phyloP scores from a whole-genome alignment of 1,284 basidiomycete genomes.

The Trichosporon ovoides region DNA sequence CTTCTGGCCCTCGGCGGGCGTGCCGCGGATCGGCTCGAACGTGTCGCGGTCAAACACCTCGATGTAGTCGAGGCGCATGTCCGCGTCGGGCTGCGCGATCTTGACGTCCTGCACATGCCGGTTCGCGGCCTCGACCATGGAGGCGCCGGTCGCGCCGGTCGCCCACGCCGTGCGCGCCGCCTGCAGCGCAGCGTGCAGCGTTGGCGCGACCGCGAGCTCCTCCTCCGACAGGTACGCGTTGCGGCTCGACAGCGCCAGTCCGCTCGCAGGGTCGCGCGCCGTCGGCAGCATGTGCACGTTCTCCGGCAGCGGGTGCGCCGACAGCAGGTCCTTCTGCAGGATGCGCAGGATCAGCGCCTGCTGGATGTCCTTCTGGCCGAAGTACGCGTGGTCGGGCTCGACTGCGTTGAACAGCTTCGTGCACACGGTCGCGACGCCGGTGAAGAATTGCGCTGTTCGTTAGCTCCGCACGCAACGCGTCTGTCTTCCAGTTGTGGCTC shows the following conservation, averaged over 20 bases:
- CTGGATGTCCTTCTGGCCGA: constrained; percentile 98
- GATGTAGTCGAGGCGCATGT: constrained; percentile 73
- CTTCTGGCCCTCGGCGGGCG: constrained; percentile 42
- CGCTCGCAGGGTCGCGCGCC: constrained; percentile 57
- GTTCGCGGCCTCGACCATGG: constrained; percentile 52
- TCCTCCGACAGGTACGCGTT: constrained; percentile 72
- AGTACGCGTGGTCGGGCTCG: constrained; percentile 88
- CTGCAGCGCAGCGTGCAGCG: constrained; percentile 65
- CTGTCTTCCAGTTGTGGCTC: too few relatives aligned
- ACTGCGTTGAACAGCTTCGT: constrained; percentile 91
- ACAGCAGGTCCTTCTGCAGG: constrained; percentile 72
- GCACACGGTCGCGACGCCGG: constrained; percentile 91
- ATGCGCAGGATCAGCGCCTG: constrained; percentile 82
- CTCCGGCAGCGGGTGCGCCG: constrained; percentile 65
- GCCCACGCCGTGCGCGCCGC: constrained; percentile 58
- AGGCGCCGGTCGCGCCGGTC: constrained; percentile 54
- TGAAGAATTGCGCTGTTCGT: constrained; percentile 78
- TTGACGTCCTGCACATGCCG: constrained; percentile 42
- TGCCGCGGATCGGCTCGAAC: constrained; percentile 52
- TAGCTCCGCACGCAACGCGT: constrained; percentile 2
- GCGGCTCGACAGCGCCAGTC: constrained; percentile 81
- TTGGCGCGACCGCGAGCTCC: constrained; percentile 66
- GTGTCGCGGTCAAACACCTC: constrained; percentile 77
- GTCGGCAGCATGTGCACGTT: constrained; percentile 80
- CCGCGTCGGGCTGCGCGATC: constrained; percentile 51